These are phyloP conservation scores for Agapanthus africanus DNA, from an alignment of 106 monocot species.

Conservation along the genomic window DNA sequence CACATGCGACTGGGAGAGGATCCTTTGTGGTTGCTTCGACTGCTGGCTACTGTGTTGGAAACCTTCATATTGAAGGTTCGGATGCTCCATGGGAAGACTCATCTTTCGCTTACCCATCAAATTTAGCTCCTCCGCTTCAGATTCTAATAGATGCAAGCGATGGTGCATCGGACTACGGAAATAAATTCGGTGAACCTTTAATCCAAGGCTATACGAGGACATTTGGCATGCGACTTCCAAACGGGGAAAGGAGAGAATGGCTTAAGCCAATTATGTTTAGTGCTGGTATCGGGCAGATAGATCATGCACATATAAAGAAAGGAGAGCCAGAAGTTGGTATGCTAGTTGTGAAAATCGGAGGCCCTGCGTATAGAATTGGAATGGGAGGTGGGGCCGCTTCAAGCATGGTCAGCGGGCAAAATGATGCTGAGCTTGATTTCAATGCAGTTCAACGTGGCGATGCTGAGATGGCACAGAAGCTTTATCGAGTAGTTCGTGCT, in stretches of 20 bases:
- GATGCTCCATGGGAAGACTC: conserved; percentile 87
- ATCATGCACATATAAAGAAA: conserved; percentile 75
- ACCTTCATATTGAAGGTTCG: conserved; percentile 72
- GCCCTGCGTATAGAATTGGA: conserved; percentile 90
- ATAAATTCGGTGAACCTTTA: conserved; percentile 94
- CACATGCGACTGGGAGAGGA: conserved; percentile 90
- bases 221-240: conserved; percentile 71
- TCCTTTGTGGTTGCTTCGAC: conserved; percentile 94
- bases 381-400: conserved; percentile 99
- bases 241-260: conserved; percentile 90
- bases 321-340: conserved; percentile 76
- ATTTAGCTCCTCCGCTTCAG: conserved; percentile 81
- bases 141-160: conserved; percentile 85
- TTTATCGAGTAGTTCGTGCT: conserved; percentile 82
- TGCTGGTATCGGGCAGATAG: conserved; percentile 87
- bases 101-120: conserved; percentile 71
- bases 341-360: conserved; percentile 97
- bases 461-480: conserved; percentile 98
- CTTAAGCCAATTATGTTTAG: conserved; percentile 98
- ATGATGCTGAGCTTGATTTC: conserved; percentile 95
- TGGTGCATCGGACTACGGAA: conserved; percentile 95
- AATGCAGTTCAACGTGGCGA: conserved; percentile 95
- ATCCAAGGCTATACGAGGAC: conserved; percentile 89
- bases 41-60: conserved; percentile 98
- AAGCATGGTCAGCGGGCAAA: conserved; percentile 97